phyloP scores from a whole-genome alignment of 208 protist genomes.

The Acanthamoeba triangularis region DNA sequence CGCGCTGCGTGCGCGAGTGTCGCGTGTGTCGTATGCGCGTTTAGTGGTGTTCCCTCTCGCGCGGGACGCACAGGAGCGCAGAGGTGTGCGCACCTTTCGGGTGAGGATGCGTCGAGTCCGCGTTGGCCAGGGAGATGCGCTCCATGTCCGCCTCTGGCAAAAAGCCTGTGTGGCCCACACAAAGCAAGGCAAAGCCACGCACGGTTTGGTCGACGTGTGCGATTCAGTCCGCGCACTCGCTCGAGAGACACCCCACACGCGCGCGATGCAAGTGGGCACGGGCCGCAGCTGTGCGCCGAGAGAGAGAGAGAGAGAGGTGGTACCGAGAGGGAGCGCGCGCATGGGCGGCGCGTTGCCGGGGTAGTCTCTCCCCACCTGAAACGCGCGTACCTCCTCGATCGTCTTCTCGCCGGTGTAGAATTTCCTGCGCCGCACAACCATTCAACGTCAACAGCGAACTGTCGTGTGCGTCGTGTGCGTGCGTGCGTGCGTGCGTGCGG shows the following conservation, averaged over 20 bases:
- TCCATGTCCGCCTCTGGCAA: conserved; percentile 9
- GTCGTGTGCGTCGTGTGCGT: not conserved
- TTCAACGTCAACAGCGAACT: not conserved
- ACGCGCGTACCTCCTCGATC: conserved; percentile 16
- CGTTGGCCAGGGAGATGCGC: not conserved
- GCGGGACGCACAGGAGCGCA: not conserved
- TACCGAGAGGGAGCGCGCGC: conserved; percentile 57
- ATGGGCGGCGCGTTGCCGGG: conserved; percentile 69
- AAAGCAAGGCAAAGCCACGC: not conserved
- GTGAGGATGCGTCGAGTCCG: conserved; percentile 50
- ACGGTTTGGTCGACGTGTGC: not conserved
- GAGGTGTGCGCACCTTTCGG: not conserved
- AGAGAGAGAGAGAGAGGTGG: not conserved
- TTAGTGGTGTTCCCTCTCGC: not conserved
- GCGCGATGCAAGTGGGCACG: too few species aligned
- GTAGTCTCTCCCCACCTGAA: not conserved
- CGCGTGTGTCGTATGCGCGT: not conserved
- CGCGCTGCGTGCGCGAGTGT: not conserved
- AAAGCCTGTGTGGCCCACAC: not conserved
- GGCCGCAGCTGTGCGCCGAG: not conserved
- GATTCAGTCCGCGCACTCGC: too few species aligned
- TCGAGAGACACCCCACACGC: not conserved
- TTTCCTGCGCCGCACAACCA: not conserved
- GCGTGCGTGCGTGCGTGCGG: too few species aligned
- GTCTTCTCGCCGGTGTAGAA: conserved; percentile 53